These are phyloP conservation scores for Madurella fahalii DNA, from an alignment of 2,329 filamentous ascomycete species.

Conservation along the genomic window DNA sequence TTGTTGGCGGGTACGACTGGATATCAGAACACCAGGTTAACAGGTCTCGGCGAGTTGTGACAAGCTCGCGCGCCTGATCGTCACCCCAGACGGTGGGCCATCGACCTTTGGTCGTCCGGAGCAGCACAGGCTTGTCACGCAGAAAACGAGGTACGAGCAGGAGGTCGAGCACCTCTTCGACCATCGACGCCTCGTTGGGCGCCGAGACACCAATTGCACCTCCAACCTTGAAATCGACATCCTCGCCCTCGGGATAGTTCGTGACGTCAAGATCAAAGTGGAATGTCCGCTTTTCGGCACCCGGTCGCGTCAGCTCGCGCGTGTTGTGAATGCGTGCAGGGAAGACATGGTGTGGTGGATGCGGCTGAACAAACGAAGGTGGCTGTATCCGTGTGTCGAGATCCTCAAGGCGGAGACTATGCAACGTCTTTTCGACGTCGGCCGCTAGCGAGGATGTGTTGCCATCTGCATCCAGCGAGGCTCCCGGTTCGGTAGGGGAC, in stretches of 20 bases:
- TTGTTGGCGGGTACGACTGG: constrained; percentile 87
- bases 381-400: constrained; percentile 65
- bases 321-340: constrained; percentile 81
- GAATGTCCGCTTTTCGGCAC: constrained; percentile 94
- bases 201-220: constrained; percentile 92
- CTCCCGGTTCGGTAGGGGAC: constrained; percentile 48
- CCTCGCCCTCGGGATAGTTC: constrained; percentile 78
- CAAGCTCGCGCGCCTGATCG: constrained; percentile 76
- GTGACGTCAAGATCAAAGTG: constrained; percentile 97
- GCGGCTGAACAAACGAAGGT: constrained; percentile 86
- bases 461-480: constrained; percentile 40
- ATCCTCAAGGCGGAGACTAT: constrained; percentile 34
- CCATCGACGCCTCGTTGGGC: constrained; percentile 71
- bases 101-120: constrained; percentile 75
- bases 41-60: constrained; percentile 86
- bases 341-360: constrained; percentile 88
- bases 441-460: constrained; percentile 34
- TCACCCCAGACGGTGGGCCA: constrained; percentile 99
- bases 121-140: constrained; percentile 74
- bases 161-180: constrained; percentile 79
- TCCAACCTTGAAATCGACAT: constrained; percentile 90
- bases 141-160: constrained; percentile 77
- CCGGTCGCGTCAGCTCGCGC: constrained; percentile 79
- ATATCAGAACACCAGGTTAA: constrained; percentile 94
- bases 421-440: constrained; percentile 24